Conservation (phyloP, 179 eudicot species). For the Beta macrorhiza region DNA sequence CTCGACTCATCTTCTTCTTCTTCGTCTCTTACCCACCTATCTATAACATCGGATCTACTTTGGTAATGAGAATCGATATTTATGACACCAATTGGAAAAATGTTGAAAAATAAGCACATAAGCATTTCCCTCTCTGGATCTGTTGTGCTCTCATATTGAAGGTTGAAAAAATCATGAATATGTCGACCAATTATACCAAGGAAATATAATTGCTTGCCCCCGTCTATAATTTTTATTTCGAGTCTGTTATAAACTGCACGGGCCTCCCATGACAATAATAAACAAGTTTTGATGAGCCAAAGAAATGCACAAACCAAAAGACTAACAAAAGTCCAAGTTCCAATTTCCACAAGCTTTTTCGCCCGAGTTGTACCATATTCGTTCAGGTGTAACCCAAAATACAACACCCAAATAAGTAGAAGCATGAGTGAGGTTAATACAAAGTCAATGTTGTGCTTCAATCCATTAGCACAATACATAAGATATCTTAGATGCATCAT, state of each 20-base stretch:
- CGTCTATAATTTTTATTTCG: neutral
- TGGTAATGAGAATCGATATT: neutral
- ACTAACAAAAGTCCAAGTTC: neutral
- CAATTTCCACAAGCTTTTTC: neutral
- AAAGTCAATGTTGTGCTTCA: constrained; percentile 3
- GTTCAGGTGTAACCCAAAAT: neutral
- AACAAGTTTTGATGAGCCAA: constrained; percentile 7
- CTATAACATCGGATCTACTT: neutral
- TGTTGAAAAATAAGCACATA: neutral
- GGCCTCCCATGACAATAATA: neutral
- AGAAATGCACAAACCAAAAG: neutral
- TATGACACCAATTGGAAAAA: neutral
- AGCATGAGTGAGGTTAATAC: neutral
- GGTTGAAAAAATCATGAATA: neutral
- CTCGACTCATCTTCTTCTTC: no score
- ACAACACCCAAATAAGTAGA: neutral
- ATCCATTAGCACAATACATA: constrained; percentile 20
- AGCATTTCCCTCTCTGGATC: neutral
- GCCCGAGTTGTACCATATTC: neutral
- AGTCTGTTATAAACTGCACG: neutral
- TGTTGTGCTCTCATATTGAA: neutral
- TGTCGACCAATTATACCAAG: neutral
- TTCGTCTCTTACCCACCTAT: neutral
- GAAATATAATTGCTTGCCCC: neutral
- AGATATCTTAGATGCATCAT: neutral